Evolutionary conservation across 768 basidiomycete species (phyloP).

Genomic region (Tricholoma bakamatsutake): DNA sequence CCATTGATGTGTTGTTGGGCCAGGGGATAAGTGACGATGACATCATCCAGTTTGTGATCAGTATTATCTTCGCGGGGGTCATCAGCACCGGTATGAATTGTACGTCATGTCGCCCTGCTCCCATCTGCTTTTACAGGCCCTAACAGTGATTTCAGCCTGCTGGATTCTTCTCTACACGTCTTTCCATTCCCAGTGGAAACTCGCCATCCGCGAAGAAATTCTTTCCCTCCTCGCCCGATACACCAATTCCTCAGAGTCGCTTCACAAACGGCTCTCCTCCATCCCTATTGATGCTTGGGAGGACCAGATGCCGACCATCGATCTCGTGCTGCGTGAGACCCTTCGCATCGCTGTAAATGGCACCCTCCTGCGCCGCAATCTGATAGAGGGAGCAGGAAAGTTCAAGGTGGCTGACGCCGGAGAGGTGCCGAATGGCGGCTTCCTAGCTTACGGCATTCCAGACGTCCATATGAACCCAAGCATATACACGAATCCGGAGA

Average conservation of each 20-base stretch:
- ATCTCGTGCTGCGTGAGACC: slow-evolving; percentile 33
- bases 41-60: slow-evolving; percentile 26
- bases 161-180: slow-evolving; percentile 32
- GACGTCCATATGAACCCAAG: no score
- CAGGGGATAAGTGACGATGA: slow-evolving; percentile 20
- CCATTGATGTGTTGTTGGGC: slow-evolving; percentile 28
- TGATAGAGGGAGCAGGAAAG: slow-evolving; percentile 16
- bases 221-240: slow-evolving; percentile 24
- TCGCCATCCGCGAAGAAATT: slow-evolving; percentile 23
- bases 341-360: slow-evolving; percentile 25
- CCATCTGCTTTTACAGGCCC: not conserved
- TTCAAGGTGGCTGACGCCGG: slow-evolving; percentile 23
- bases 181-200: slow-evolving; percentile 28
- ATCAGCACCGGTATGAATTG: slow-evolving; percentile 18
- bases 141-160: slow-evolving; percentile 19
- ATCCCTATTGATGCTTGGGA: slow-evolving; percentile 36
- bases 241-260: slow-evolving; percentile 21
- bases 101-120: not conserved
- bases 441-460: no score
- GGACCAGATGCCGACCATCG: slow-evolving; percentile 30
- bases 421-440: slow-evolving; percentile 17
- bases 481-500: no score
- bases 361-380: slow-evolving; percentile 29
- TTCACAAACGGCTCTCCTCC: slow-evolving; percentile 28
- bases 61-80: slow-evolving; percentile 32